Evolutionary conservation across 192 early-diverging fungal genomes (phyloP).

Genomic region (Backusella circina): DNA sequence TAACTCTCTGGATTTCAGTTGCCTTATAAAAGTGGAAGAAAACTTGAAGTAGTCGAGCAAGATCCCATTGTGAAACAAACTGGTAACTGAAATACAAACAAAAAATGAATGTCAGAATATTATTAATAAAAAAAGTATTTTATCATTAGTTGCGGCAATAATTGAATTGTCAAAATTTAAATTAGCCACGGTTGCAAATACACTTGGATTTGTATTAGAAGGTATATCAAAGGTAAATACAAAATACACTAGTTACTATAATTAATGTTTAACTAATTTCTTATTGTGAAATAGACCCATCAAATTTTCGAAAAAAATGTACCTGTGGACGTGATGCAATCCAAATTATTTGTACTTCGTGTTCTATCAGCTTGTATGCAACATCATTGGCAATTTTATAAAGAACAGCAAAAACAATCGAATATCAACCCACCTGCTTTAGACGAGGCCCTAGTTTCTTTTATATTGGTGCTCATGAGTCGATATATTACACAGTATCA

Average conservation of each 20-base stretch:
- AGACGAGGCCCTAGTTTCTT: slow-evolving; percentile 54
- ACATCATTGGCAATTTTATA: slow-evolving; percentile 74
- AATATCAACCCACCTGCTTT: slow-evolving; percentile 62
- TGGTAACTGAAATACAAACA: slow-evolving; percentile 13
- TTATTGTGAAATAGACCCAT: slow-evolving; percentile 4
- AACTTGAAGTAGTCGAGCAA: slow-evolving; percentile 54
- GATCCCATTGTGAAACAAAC: slow-evolving; percentile 70
- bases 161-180: slow-evolving; percentile 71
- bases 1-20: slow-evolving; percentile 40
- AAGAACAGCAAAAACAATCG: slow-evolving; percentile 15
- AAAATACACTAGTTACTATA: neutral
- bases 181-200: slow-evolving; percentile 60
- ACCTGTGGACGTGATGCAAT: slow-evolving; percentile 66
- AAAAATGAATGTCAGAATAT: neutral
- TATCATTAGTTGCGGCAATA: slow-evolving; percentile 55
- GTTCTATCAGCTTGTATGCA: slow-evolving; percentile 81
- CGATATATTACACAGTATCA: slow-evolving; percentile 19
- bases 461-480: slow-evolving; percentile 12
- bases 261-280: neutral
- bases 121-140: neutral
- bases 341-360: slow-evolving; percentile 79
- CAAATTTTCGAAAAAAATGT: slow-evolving; percentile 39
- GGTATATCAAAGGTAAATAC: slow-evolving; percentile 58
- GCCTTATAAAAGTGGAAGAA: slow-evolving; percentile 61
- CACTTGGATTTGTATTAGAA: slow-evolving; percentile 69